Base-by-base conservation (phyloP, 2,329 filamentous ascomycete genomes). In the Colletotrichum euphorbiae region DNA sequence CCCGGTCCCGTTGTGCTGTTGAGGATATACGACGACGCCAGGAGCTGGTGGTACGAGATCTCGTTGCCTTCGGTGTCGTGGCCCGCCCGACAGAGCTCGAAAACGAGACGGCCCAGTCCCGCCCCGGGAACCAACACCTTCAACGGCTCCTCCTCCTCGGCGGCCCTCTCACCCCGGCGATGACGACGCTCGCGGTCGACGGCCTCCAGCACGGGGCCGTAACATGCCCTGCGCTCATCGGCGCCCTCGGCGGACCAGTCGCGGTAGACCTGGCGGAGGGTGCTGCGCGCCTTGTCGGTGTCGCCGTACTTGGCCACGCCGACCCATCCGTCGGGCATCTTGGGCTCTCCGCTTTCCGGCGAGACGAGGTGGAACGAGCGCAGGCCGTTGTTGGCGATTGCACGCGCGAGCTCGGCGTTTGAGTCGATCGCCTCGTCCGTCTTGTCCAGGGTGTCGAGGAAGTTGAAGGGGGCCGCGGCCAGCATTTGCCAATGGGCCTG, bases 41-140 rank as follows among this genome's bases (percentile, higher is more conserved):
- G 84, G n/a, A 99, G 87, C 77, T 97, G 93, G 78, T 99, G 96
- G 76, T 97, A 98, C 3, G 94, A 98, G 70, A 98, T 97, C 80
- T 99, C 93, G 76, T 98, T 98, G 31, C 95, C 95, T 78, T 98
- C 94, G 0, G 89, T 87, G 11, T 87, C 81, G 77, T 90, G 97
- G 11, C 96, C 94, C 1, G 82, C 83, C 31, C 82, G 82, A 76
- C 91, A 93, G 13, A 98, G 83, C 50, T 99, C 96, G 74, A 97
- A 97, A 0, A 98, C 93, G 2, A 98, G 83, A 13, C 96, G 87
- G 3, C 93, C 96, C 2, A 99, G 83, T 0, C 96, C 96, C 4
- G 95, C 94, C 0, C 96, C 96, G 0, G 96, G 96, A 0, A 98
- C 90, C 0, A 99, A 85, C 1, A 99, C 89, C 50, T 84, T 88